Evolutionary conservation across 768 basidiomycete genomes (phyloP).

Genomic region (Mycena vitilis): DNA sequence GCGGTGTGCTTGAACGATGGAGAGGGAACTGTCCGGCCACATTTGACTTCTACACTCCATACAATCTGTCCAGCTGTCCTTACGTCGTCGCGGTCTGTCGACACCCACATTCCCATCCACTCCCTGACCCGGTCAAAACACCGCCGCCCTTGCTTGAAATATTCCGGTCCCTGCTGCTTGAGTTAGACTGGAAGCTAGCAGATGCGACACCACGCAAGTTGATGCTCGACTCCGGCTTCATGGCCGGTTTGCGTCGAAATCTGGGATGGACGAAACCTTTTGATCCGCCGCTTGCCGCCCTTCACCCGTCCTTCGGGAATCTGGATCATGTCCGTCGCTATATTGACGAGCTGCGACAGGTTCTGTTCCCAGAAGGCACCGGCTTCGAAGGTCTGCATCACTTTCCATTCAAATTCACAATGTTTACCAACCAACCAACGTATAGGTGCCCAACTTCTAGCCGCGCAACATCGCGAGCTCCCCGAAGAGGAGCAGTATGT

Average conservation of each 20-base stretch:
- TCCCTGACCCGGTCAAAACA: constrained; percentile 16
- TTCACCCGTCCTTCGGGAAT: constrained; percentile 27
- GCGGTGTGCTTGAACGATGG: constrained; percentile 22
- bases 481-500: constrained; percentile 36
- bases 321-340: constrained; percentile 38
- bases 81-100: background rate
- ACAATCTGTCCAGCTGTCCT: constrained; percentile 8
- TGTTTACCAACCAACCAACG: background rate
- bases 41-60: constrained; percentile 21
- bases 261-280: constrained; percentile 36
- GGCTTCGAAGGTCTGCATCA: constrained; percentile 40
- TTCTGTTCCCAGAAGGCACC: constrained; percentile 39
- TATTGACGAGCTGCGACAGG: constrained; percentile 36
- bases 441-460: constrained; percentile 19
- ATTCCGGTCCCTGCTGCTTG: constrained; percentile 32
- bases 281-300: constrained; percentile 8
- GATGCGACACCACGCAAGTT: constrained; percentile 44
- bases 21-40: constrained; percentile 4
- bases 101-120: constrained; percentile 10
- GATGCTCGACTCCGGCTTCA: constrained; percentile 40
- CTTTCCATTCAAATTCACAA: background rate
- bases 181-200: constrained; percentile 41
- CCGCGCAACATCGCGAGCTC: constrained; percentile 26
- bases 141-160: constrained; percentile 24
- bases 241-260: constrained; percentile 23